Evolutionary conservation across 2,329 filamentous ascomycete species (phyloP).

Genomic region (Knoxdaviesia proteae): DNA sequence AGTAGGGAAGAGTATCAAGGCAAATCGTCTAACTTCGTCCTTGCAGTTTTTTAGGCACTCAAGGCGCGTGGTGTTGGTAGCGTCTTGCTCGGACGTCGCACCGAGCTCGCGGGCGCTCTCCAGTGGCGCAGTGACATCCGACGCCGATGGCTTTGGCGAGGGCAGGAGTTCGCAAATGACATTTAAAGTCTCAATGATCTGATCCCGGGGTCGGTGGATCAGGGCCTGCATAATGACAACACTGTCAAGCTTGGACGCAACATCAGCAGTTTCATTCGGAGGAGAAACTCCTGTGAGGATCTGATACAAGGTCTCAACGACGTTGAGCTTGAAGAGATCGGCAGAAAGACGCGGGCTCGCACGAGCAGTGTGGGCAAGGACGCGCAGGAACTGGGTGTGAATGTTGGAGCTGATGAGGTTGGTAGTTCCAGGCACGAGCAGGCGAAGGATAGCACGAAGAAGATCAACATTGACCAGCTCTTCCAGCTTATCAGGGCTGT

Average conservation of each 20-base stretch:
- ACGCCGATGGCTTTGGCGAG: too few relatives aligned
- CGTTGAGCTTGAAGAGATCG: slow-evolving; percentile 85
- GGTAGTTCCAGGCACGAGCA: slow-evolving; percentile 81
- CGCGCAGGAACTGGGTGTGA: slow-evolving; percentile 86
- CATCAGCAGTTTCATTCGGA: slow-evolving; percentile 55
- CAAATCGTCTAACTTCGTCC: slow-evolving; percentile 72
- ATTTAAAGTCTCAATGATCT: slow-evolving; percentile 92
- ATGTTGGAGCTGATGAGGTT: slow-evolving; percentile 89
- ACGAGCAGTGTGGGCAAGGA: slow-evolving; percentile 74
- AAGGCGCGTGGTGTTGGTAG: slow-evolving; percentile 57
- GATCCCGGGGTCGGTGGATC: slow-evolving; percentile 84
- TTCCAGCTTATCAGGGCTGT: slow-evolving; percentile 71
- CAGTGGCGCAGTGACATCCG: too few relatives aligned
- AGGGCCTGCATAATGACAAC: slow-evolving; percentile 97
- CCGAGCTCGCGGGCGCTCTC: slow-evolving; percentile 16
- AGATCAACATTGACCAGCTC: slow-evolving; percentile 79
- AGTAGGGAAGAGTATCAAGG: slow-evolving; percentile 80
- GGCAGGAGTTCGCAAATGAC: slow-evolving; percentile 91
- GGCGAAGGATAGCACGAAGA: slow-evolving; percentile 62
- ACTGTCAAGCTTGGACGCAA: slow-evolving; percentile 75
- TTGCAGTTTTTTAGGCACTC: slow-evolving; percentile 67
- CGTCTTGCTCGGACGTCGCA: slow-evolving; percentile 14
- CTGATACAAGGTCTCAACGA: slow-evolving; percentile 93
- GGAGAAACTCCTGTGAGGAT: slow-evolving; percentile 92
- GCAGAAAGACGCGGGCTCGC: slow-evolving; percentile 73